A percentile compares a stretch with the other conserved stretches of the same genome.
phyloP scores from a whole-genome alignment of 2,329 filamentous ascomycete genomes.

The Paecilomyces formosus region DNA sequence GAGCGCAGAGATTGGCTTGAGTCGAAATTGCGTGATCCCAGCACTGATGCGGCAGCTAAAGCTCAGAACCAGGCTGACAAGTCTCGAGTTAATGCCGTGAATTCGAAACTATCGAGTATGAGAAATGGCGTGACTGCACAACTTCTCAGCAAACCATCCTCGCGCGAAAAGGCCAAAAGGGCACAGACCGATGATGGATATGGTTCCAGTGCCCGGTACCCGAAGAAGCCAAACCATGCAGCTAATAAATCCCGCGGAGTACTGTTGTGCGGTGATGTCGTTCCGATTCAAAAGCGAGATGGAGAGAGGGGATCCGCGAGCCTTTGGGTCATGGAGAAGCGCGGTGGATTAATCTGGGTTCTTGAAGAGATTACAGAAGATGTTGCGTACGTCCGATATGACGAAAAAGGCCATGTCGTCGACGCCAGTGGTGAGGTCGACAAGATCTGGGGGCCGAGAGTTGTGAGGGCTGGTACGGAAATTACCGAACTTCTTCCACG shows the following conservation, averaged over 20 bases:
- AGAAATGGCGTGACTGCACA: conserved; percentile 82
- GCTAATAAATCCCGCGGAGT: conserved; percentile 78
- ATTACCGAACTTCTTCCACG: conserved; percentile 72
- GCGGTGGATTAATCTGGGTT: conserved; percentile 90
- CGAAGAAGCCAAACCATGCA: conserved; percentile 57
- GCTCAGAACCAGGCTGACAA: conserved; percentile 24
- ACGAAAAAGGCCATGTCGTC: conserved; percentile 68
- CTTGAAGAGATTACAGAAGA: conserved; percentile 97
- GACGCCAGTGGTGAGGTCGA: conserved; percentile 68
- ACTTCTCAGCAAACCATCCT: conserved; percentile 73
- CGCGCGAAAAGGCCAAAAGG: conserved; percentile 43
- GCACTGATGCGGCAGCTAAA: conserved; percentile 39
- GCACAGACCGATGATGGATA: conserved; percentile 54
- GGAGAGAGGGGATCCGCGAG: conserved; percentile 87
- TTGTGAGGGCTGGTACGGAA: conserved; percentile 60
- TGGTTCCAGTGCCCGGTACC: conserved; percentile 38
- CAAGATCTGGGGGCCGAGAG: conserved; percentile 75
- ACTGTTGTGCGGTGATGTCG: conserved; percentile 91
- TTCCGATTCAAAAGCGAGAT: conserved; percentile 94
- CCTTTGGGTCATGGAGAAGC: conserved; percentile 97
- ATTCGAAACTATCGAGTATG: conserved; percentile 47
- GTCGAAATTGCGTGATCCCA: conserved; percentile 65
- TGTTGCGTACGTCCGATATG: conserved; percentile 67
- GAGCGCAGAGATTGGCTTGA: conserved; percentile 86
- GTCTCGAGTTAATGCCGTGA: conserved; percentile 27